Base-by-base conservation (phyloP, 164 flowering plant genomes). In the Aristolochia contorta region DNA sequence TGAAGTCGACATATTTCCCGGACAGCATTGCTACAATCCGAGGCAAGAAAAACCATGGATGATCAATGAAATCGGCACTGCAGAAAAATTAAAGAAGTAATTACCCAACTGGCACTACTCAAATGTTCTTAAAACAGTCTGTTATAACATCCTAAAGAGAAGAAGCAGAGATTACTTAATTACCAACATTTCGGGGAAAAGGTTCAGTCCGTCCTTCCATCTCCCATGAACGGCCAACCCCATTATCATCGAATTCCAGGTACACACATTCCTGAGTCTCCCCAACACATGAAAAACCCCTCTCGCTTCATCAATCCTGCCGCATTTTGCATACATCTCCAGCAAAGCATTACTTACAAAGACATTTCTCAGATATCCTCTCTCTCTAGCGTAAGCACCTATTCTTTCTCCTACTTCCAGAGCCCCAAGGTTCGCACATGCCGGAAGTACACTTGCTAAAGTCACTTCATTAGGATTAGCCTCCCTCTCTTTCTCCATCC, bases 221-320 rank as follows among this genome's bases (percentile, higher is more conserved):
- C 65, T 77, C 63, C 97, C 97, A 73, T 91, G 97, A 32, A 82
- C 68, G 67, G 91, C 94, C 61, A 86, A 74, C 6, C 94, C 85
- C 86, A 75, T 84, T 74, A 89, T 86, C 90, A 91, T 83, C 1
- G 89, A 72, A 72, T 86, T 89, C 94, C 94, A 91, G 55, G 94
- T 78, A 66, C 94, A 86, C 60, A 81, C 57, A 56, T 83, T 77
- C 70, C 78, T 79, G 41, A 55, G 60, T 7, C 60, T 54, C 25
- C 82, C 80, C 58, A 85, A 84, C 72, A 80, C 84, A 56, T 78
- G 73, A 74, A 91, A 89, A 51, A 86, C 58, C 67, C 33, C 60
- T 63, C 56, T 69, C 2, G 97, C 90, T 13, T 3, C 54, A 56
- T 84, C 84, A 47, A 89, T 82, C 54, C 64, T 71, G 19, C 97